These are phyloP conservation scores for Flaveria robusta DNA, from an alignment of 129 eudicot species.

Conservation along the genomic window DNA sequence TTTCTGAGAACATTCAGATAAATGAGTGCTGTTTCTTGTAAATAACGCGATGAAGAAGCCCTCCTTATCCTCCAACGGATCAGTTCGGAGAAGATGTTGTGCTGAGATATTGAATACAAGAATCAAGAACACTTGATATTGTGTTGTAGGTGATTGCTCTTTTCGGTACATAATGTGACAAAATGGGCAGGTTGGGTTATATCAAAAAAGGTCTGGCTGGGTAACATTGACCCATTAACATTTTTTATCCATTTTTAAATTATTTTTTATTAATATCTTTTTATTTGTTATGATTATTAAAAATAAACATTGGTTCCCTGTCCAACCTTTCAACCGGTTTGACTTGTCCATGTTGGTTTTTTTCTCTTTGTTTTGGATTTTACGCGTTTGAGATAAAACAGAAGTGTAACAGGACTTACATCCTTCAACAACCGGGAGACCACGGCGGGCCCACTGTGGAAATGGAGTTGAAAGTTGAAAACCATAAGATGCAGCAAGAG, in stretches of 20 bases:
- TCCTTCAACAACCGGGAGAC: slow-evolving; percentile 83
- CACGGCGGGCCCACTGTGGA: slow-evolving; percentile 91
- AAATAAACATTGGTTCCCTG: background rate
- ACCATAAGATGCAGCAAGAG: slow-evolving; percentile 63
- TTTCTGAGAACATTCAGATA: slow-evolving; percentile 9
- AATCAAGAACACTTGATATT: background rate
- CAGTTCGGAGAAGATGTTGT: slow-evolving; percentile 72
- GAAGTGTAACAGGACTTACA: slow-evolving; percentile 53
- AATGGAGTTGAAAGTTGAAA: slow-evolving; percentile 71
- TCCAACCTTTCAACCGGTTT: background rate
- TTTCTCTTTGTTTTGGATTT: background rate
- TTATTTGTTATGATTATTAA: background rate
- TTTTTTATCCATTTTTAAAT: background rate
- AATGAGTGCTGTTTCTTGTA: slow-evolving; percentile 42
- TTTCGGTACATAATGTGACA: background rate
- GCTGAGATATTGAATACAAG: slow-evolving; percentile 45
- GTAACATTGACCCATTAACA: background rate
- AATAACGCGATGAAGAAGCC: slow-evolving; percentile 94
- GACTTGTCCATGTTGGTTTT: background rate
- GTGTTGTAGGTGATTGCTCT: background rate
- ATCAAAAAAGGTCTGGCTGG: background rate
- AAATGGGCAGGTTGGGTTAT: background rate
- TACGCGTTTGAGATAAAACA: background rate
- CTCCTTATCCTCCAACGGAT: slow-evolving; percentile 76
- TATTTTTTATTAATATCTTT: background rate